Conservation (phyloP, 148 eudicot species). For the Rhododendron griersonianum region DNA sequence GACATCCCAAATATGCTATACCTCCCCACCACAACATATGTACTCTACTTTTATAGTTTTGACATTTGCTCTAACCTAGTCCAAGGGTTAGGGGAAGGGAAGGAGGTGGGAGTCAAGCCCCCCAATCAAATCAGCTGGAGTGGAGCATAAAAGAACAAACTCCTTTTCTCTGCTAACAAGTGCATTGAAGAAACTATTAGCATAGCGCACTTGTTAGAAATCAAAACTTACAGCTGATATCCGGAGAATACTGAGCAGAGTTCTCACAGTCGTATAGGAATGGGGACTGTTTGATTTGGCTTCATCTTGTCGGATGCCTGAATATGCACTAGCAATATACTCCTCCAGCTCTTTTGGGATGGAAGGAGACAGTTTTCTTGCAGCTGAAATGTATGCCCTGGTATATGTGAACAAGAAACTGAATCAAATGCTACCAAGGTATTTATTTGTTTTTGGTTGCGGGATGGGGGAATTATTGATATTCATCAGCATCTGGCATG, state of each 20-base stretch:
- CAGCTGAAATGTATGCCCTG: slow-evolving; percentile 95
- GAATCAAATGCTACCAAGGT: not conserved
- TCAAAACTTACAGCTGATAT: slow-evolving; percentile 80
- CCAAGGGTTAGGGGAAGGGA: not conserved
- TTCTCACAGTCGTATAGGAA: slow-evolving; percentile 92
- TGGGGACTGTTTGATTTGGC: slow-evolving; percentile 85
- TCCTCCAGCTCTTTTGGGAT: slow-evolving; percentile 88
- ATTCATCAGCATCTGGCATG: not conserved
- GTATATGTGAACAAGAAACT: slow-evolving; percentile 14
- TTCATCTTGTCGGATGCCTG: slow-evolving; percentile 91
- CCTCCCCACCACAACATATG: not conserved
- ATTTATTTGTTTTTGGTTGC: not conserved
- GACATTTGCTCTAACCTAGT: not conserved
- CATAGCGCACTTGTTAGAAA: not conserved
- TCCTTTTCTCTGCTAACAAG: not conserved
- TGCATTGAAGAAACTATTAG: not conserved
- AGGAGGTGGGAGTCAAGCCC: not conserved
- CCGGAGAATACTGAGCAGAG: slow-evolving; percentile 95
- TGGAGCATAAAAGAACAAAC: not conserved
- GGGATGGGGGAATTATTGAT: not conserved
- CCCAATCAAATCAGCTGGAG: not conserved
- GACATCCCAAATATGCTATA: not conserved
- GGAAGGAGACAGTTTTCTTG: slow-evolving; percentile 74
- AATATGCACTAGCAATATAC: slow-evolving; percentile 91
- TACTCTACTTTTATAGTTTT: not conserved